These are phyloP conservation scores for Solanum habrochaites DNA, from an alignment of 257 asterid genomes.

Conservation along the genomic window DNA sequence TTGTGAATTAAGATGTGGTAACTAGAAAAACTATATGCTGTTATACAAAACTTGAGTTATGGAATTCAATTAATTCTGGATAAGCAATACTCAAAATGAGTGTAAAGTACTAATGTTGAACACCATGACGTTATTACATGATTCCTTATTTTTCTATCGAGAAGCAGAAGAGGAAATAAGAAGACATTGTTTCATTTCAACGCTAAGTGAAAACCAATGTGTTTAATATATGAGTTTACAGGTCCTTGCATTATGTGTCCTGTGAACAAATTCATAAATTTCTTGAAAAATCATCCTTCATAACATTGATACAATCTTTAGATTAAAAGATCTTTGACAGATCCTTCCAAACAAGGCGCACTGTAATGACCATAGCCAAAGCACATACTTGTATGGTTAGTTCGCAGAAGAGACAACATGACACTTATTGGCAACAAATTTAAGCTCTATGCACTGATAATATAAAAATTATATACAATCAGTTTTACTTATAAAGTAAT, in stretches of 20 bases:
- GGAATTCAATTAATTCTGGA: not conserved
- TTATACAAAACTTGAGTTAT: not conserved
- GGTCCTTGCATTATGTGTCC: not conserved
- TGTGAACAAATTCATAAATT: not conserved
- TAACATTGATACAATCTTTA: not conserved
- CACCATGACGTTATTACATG: not conserved
- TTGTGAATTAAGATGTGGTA: not conserved
- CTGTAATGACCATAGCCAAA: not conserved
- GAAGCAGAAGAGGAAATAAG: not conserved
- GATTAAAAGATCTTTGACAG: too few species aligned
- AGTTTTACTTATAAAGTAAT: not conserved
- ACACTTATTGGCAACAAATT: not conserved
- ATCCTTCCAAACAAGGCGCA: not conserved
- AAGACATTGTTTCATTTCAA: not conserved
- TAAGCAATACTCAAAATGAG: not conserved
- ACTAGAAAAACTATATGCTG: not conserved
- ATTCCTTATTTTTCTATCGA: not conserved
- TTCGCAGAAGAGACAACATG: not conserved
- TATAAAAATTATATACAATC: not conserved
- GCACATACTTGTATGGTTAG: not conserved
- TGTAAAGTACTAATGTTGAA: not conserved
- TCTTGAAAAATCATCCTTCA: not conserved
- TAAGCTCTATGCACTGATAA: not conserved
- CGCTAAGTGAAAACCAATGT: too few species aligned
- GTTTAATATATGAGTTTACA: not conserved